These are phyloP conservation scores for Onygena corvina DNA, from an alignment of 2,329 filamentous ascomycete genomes.

Conservation along the genomic window DNA sequence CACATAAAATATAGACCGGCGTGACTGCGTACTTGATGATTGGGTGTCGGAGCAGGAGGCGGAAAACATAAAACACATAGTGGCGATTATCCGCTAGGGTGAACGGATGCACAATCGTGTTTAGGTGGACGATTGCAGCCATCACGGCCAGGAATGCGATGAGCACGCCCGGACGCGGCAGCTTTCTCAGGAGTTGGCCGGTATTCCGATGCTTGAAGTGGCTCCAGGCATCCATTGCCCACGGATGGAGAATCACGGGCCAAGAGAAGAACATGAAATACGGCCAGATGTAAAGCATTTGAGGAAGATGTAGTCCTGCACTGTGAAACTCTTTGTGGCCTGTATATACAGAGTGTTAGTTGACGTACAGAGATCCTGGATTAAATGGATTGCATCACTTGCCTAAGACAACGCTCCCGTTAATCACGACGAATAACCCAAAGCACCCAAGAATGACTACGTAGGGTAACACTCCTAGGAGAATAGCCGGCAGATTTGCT, in stretches of 20 bases:
- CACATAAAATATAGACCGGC: slow-evolving; percentile 57
- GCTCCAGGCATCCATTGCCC: slow-evolving; percentile 31
- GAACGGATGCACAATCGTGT: slow-evolving; percentile 92
- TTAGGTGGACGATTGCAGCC: slow-evolving; percentile 52
- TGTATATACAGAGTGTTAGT: slow-evolving; percentile 23
- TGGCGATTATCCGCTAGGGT: slow-evolving; percentile 93
- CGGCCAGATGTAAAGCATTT: slow-evolving; percentile 93
- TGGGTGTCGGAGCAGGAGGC: slow-evolving; percentile 60
- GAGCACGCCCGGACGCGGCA: slow-evolving; percentile 31
- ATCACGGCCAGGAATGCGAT: slow-evolving; percentile 32
- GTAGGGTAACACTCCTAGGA: slow-evolving; percentile 39
- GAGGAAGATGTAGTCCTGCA: slow-evolving; percentile 74
- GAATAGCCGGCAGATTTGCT: slow-evolving; percentile 29
- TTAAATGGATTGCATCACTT: slow-evolving; percentile 19
- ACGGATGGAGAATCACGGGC: slow-evolving; percentile 54
- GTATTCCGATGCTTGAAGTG: background rate
- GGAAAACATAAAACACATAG: slow-evolving; percentile 95
- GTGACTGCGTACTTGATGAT: slow-evolving; percentile 55
- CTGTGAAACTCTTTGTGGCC: slow-evolving; percentile 92
- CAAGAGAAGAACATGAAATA: slow-evolving; percentile 82
- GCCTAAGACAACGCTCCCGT: slow-evolving; percentile 85
- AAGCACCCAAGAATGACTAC: slow-evolving; percentile 57
- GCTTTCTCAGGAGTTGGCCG: slow-evolving; percentile 14
- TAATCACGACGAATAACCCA: slow-evolving; percentile 65
- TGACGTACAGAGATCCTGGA: slow-evolving; percentile 2